Base-by-base conservation (phyloP, 2,329 filamentous ascomycete species). In the Phialophora expanda region DNA sequence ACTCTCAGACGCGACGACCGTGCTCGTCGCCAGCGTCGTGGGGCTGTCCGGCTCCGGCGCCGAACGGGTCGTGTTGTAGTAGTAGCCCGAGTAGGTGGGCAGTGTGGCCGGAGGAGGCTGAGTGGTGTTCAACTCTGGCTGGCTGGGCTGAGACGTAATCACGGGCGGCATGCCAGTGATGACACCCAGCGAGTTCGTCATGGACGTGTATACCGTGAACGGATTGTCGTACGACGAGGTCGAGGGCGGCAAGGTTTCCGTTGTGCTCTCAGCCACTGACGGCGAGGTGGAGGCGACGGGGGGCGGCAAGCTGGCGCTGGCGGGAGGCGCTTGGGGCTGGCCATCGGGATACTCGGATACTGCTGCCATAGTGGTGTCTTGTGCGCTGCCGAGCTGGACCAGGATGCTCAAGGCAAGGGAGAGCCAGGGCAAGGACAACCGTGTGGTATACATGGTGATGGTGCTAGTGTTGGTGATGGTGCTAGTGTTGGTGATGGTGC, bases 111-210 rank as follows among this genome's bases (percentile, higher is more conserved):
- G 74, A 4, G 68, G 50, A n/a, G 74, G 72, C 62, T 78, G 75
- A 24, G 70, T 71, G 53, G 77, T 79, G 26, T 75, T 72, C 26
- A 61, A 71, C 11, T 58, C 44, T 8, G 77, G 77, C 58, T 78
- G 75, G 17, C 73, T 72, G 12, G 77, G 77, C 58, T 78, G 75
- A 9, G 73, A 72, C 50, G 78, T 78, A 30, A 74, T 71, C 14
- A 72, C 72, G 1, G 68, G 60, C 20, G 82, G 82, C 75, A 79
- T 76, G 67, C 81, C 82, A 51, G 83, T 85, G 56, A 84, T 77
- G 46, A 84, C 82, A 56, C 83, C 82, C 24, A 76, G 68, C 22
- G 80, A 80, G 76, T 84, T 80, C 67, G 82, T 84, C 76, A 79
- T 64, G 26, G 80, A 80, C 28, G 81, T 76, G 75, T 77, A 83